These are phyloP conservation scores for Oidiodendron maius DNA, from an alignment of 495 filamentous ascomycete species.

Conservation along the genomic window DNA sequence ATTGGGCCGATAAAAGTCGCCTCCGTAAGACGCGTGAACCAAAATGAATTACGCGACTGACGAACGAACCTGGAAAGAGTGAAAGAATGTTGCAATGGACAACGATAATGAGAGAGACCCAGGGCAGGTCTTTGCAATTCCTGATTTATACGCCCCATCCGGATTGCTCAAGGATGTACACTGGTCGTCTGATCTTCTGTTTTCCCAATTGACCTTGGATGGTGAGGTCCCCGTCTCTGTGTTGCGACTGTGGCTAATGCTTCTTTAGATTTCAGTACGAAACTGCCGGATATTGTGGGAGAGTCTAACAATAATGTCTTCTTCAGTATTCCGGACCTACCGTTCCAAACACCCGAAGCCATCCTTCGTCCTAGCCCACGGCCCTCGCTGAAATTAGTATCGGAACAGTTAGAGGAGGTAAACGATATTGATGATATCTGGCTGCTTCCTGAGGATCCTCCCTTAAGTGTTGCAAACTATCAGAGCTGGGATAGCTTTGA, in stretches of 20 bases:
- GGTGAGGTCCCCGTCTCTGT: conserved; percentile 3
- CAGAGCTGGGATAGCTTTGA: conserved; percentile 73
- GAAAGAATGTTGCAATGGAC: conserved; percentile 18
- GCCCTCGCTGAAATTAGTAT: background rate
- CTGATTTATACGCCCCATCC: conserved; percentile 51
- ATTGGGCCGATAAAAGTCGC: too few relatives aligned
- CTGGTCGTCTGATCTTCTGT: conserved; percentile 13
- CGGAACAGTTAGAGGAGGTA: background rate
- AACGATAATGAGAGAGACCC: conserved; percentile 36
- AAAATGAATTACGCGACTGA: too few relatives aligned
- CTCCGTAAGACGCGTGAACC: too few relatives aligned
- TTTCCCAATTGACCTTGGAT: conserved; percentile 17
- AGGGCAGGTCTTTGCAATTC: conserved; percentile 64
- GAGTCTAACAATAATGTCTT: conserved; percentile 13
- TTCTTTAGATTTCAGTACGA: conserved; percentile 14
- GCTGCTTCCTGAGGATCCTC: conserved; percentile 31
- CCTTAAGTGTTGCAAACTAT: conserved; percentile 33
- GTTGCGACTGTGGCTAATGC: background rate
- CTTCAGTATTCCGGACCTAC: conserved; percentile 21
- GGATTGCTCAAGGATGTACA: conserved; percentile 7
- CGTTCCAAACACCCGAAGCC: conserved; percentile 13
- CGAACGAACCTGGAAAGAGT: conserved; percentile 9
- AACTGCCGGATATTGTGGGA: conserved; percentile 9
- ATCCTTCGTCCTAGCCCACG: conserved; percentile 8
- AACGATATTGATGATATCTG: conserved; percentile 47